Evolutionary conservation across 257 asterid species (phyloP), one percentile per base, ranked within the genome.

Genomic region (Solanum bukasovii): DNA sequence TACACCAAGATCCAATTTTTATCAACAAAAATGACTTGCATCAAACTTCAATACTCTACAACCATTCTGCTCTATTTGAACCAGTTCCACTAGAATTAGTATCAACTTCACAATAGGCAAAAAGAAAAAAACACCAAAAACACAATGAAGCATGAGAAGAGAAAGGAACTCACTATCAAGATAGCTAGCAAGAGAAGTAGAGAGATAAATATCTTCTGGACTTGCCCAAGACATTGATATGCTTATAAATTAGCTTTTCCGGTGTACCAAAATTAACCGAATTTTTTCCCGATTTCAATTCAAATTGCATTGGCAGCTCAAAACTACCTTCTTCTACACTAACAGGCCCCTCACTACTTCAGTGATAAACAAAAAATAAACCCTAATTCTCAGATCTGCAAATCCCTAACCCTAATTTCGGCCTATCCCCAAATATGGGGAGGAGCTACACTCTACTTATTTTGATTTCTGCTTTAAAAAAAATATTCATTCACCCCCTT

Each of bases 171-270:
- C 90, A 97, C 99, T 97, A 91, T 97, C 99, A 85, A 96, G 99
- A 91, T 97, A 97, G 92, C 98, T 96, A 38, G 99, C 99, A 88
- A 97, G 99, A 91, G 99, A 96, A 84, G 99, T 97, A 18, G 99
- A 97, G 63, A 94, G 98, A 91, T 92, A 92, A 87, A 94, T 93
- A 92, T 96, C 99, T 92, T 97, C 99, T 74, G 99, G 97, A 63
- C 98, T 94, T 61, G 98, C 98, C 99, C 98, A 97, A 93, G 99
- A 95, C 99, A 97, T 97, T 88, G 52, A 31, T 71, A 84, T 92
- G 85, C 85, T 4, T 38, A 33, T 11, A 33, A 34, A 20, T 35
- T 73, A 93, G 89, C 37, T 83, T 92, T 94, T 93, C 89, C 95
- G 93, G 94, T 92, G 84, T 16, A 72, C 33, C 84, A 91, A 92